phyloP scores from a whole-genome alignment of 2,329 filamentous ascomycete species.

The Sporothrix brunneoviolacea region DNA sequence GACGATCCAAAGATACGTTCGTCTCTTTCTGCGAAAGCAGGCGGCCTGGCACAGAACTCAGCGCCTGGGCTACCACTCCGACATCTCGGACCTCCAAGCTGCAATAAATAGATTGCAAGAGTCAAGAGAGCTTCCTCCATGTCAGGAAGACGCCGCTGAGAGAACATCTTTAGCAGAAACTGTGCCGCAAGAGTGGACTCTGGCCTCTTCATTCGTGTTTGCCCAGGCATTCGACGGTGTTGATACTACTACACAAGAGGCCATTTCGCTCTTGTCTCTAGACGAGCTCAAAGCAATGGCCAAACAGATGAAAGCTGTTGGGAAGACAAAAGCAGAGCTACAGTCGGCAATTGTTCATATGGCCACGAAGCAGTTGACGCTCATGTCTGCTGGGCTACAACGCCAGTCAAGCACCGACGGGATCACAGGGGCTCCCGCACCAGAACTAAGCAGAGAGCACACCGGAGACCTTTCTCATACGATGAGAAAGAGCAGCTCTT shows the following conservation, averaged over 20 bases:
- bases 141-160: background rate
- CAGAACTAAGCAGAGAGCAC: background rate
- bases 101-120: conserved; percentile 62
- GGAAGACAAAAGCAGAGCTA: conserved; percentile 81
- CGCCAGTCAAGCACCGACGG: conserved; percentile 30
- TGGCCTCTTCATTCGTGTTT: conserved; percentile 63
- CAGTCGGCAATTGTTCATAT: conserved; percentile 65
- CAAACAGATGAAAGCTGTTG: conserved; percentile 79
- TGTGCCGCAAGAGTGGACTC: conserved; percentile 34
- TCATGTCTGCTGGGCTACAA: conserved; percentile 47
- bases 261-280: conserved; percentile 70
- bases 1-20: conserved; percentile 61
- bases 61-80: conserved; percentile 70
- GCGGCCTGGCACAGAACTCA: conserved; percentile 82
- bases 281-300: conserved; percentile 82
- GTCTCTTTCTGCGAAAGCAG: conserved; percentile 86
- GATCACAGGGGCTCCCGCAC: background rate
- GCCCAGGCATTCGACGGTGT: conserved; percentile 68
- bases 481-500: no score
- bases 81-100: conserved; percentile 66
- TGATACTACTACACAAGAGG: conserved; percentile 75
- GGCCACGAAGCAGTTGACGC: conserved; percentile 66
- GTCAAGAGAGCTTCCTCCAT: conserved; percentile 45
- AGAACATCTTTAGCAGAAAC: conserved; percentile 15
- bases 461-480: no score